Conservation (phyloP, 768 basidiomycete species). For the Podaxis sp. region DNA sequence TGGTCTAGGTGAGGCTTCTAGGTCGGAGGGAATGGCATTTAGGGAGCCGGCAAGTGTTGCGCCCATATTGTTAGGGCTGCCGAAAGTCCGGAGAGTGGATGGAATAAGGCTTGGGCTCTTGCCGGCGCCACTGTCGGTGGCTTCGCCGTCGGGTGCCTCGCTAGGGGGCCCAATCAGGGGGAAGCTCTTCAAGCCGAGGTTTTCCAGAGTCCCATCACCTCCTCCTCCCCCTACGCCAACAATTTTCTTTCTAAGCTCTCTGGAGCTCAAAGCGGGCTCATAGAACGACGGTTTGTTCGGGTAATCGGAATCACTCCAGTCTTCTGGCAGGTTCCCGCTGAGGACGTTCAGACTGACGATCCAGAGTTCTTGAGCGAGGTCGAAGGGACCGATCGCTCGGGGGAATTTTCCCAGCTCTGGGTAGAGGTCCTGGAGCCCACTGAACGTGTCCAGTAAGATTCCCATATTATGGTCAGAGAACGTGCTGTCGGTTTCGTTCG, state of each 20-base stretch:
- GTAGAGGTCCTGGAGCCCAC: background rate
- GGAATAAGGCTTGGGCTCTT: background rate
- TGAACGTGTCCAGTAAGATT: background rate
- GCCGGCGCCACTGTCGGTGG: background rate
- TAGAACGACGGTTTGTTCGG: background rate
- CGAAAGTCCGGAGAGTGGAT: background rate
- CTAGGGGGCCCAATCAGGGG: background rate
- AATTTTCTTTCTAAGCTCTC: background rate
- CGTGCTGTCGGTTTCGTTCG: background rate
- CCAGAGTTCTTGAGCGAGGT: background rate
- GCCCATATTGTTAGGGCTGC: background rate
- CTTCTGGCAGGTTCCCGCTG: background rate
- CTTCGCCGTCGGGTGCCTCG: background rate
- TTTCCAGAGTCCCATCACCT: background rate
- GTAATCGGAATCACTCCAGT: background rate
- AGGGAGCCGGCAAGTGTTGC: background rate
- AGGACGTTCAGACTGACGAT: background rate
- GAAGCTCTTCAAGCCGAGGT: background rate
- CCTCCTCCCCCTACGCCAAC: background rate
- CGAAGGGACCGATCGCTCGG: background rate
- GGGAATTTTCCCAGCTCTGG: background rate
- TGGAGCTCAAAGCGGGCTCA: background rate
- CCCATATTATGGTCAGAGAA: background rate
- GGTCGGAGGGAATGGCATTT: background rate
- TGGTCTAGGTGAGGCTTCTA: background rate